phyloP scores from a whole-genome alignment of 495 filamentous ascomycete species.

The Usnea hakonensis region DNA sequence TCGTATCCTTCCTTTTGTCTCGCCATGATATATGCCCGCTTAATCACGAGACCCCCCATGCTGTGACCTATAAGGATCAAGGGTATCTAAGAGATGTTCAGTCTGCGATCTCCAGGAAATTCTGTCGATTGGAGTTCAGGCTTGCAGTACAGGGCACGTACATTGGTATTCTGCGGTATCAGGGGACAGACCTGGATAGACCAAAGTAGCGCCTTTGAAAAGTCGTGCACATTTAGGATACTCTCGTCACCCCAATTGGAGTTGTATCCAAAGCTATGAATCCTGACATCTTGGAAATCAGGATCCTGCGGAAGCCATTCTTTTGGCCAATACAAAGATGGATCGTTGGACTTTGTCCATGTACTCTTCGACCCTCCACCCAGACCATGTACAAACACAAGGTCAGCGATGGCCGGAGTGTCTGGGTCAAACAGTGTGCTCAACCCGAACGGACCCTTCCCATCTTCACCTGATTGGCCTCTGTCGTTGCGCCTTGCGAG shows the following conservation, averaged over 20 bases:
- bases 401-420: constrained; percentile 20
- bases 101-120: background rate
- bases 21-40: constrained; percentile 33
- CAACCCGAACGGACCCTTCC: constrained; percentile 31
- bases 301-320: constrained; percentile 34
- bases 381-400: constrained; percentile 36
- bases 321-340: constrained; percentile 31
- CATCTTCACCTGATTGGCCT: background rate
- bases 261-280: constrained; percentile 37
- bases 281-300: constrained; percentile 29
- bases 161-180: constrained; percentile 9
- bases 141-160: background rate
- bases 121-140: background rate
- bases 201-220: constrained; percentile 36
- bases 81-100: constrained; percentile 18
- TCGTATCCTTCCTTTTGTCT: constrained; percentile 15
- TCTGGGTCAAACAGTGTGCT: constrained; percentile 28
- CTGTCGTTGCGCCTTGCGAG: background rate
- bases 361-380: constrained; percentile 31
- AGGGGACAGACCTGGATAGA: constrained; percentile 31
- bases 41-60: constrained; percentile 49
- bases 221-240: constrained; percentile 37
- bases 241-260: constrained; percentile 30
- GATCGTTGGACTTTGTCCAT: constrained; percentile 28
- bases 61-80: constrained; percentile 45